Evolutionary conservation across 176 grass and related monocot species (phyloP), one percentile per base, ranked within the genome.

Genomic region (Phoenix dactylifera): DNA sequence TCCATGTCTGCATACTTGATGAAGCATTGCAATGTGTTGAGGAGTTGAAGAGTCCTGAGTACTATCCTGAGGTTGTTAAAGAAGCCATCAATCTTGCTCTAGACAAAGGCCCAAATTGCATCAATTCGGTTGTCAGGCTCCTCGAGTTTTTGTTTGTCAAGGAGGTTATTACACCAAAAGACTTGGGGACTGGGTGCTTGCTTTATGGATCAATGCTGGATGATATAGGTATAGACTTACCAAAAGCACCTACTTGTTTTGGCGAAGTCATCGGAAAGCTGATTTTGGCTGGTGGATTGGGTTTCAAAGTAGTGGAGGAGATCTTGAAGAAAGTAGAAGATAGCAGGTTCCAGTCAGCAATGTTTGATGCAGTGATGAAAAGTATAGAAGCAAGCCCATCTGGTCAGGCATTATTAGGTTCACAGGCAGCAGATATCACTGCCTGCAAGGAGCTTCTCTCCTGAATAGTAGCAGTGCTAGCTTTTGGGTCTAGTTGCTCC

Each of bases 21-120:
- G 93, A 98, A 77, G 93, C 93, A 64, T 85, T 88, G 32, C 84
- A 92, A 73, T 98, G 93, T 69, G 73, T 98, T 1, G 93, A 98
- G 84, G 93, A 98, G 76, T 65, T 98, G 26, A 73, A 92, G 51
- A 81, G 67, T 50, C 81, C 81, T 63, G 76, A 55, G n/a, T 86
- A 86, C 67, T 60, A 98, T 63, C 80, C 87, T 39, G 84, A 98
- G 68, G 59, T 98, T 76, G 87, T 98, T 65, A 89, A 89, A 71
- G 93, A 98, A 82, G 93, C 93, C 22, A 81, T 92, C 50, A 89
- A 98, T 77, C 63, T 89, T 54, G 93, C 84, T 55, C 63, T 98
- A 4, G 87, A 98, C 30, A 98, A 98, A 60, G 93, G 87, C 10
- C 28, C 69, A 3, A 68, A 57, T 69, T 92, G 63, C 63, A 55